Percentiles rank a stretch among this genome's conserved stretches.
Evolutionary conservation across 1,139 yeast species (phyloP).

Genomic region (Taphrina flavorubra): DNA sequence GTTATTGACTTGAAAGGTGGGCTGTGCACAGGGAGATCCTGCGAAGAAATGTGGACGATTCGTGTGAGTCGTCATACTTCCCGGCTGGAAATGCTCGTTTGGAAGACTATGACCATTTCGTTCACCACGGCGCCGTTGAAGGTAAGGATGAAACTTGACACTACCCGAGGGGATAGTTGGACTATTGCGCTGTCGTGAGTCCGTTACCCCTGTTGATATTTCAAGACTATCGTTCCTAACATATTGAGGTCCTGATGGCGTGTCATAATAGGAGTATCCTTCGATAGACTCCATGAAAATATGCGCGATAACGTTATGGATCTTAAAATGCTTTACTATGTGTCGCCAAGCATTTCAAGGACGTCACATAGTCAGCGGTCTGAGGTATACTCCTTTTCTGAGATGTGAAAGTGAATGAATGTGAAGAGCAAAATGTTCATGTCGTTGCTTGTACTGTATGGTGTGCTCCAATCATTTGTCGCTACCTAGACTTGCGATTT

Average conservation of each 20-base stretch:
- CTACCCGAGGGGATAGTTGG: not conserved
- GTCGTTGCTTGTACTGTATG: too few relatives aligned
- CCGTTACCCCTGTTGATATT: not conserved
- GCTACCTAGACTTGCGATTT: too few relatives aligned
- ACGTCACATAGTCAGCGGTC: not conserved
- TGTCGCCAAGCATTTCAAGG: not conserved
- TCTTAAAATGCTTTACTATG: too few relatives aligned
- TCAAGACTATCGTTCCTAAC: conserved; percentile 24
- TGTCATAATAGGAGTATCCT: conserved; percentile 37
- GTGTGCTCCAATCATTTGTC: too few relatives aligned
- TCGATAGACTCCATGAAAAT: conserved; percentile 28
- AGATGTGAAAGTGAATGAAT: too few relatives aligned
- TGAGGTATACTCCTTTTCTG: too few relatives aligned
- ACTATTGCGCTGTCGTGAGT: conserved; percentile 8
- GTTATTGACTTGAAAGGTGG: not conserved
- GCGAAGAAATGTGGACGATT: not conserved
- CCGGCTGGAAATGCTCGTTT: not conserved
- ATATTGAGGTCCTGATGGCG: conserved; percentile 32
- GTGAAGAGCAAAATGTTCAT: too few relatives aligned
- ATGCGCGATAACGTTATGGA: too few relatives aligned
- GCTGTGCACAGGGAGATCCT: not conserved
- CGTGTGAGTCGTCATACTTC: not conserved
- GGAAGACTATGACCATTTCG: not conserved
- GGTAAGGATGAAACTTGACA: conserved; percentile 19
- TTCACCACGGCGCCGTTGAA: conserved; percentile 6